phyloP scores from a whole-genome alignment of 1,284 basidiomycete species.

The Rhodofomes roseus region DNA sequence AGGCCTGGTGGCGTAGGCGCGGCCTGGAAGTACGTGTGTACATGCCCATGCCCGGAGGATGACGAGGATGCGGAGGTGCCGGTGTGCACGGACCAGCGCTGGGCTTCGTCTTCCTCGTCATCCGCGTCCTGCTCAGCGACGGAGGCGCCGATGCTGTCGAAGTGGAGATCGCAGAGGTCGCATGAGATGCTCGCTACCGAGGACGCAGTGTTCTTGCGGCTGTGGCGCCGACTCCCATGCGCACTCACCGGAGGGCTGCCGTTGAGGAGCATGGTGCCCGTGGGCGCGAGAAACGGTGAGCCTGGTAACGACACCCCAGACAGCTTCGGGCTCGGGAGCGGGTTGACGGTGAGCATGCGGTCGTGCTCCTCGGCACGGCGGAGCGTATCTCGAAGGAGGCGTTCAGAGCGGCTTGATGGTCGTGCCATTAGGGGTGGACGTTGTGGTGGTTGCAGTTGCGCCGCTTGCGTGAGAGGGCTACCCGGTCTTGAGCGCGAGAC shows the following conservation, averaged over 20 bases:
- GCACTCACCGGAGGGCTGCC: conserved; percentile 1
- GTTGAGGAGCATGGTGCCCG: conserved; percentile 2
- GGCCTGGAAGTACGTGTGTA: conserved; percentile 7
- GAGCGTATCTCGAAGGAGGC: conserved; percentile 54
- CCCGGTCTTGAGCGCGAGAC: conserved; percentile 18
- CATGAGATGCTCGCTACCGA: conserved; percentile 23
- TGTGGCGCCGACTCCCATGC: conserved; percentile 12
- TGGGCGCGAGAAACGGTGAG: conserved; percentile 6
- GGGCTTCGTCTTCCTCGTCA: conserved; percentile 21
- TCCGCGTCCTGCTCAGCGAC: conserved; percentile 31
- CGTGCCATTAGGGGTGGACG: conserved; percentile 27
- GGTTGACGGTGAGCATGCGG: conserved; percentile 19
- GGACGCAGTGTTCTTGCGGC: conserved; percentile 22
- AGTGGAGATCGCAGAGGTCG: conserved; percentile 21
- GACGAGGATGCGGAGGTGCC: conserved; percentile 16
- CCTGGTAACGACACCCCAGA: conserved; percentile 3
- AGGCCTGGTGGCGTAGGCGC: conserved; percentile 6
- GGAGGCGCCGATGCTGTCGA: conserved; percentile 13
- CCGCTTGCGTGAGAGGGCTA: conserved; percentile 17
- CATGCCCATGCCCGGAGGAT: conserved; percentile 18
- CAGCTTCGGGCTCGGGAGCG: conserved; percentile 14
- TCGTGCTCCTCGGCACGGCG: conserved; percentile 44
- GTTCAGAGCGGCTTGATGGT: conserved; percentile 45
- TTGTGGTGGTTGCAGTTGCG: conserved; percentile 15
- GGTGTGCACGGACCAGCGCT: conserved; percentile 18